Evolutionary conservation across 805 yeast species (phyloP).

Genomic region (Pichia rugopelliculosa): DNA sequence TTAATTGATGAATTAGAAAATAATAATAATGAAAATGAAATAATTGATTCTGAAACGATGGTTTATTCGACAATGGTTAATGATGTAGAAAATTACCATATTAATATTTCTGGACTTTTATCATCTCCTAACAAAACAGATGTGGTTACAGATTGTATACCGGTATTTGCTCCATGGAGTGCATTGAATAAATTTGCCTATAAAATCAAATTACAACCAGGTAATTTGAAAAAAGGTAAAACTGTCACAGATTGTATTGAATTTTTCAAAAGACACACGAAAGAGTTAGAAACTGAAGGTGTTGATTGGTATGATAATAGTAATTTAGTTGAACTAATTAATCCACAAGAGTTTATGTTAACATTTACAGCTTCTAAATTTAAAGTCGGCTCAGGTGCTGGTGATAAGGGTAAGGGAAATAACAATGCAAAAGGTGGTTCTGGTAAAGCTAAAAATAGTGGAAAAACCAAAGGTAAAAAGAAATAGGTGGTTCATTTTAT

Average conservation of each 20-base stretch:
- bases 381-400: slow-evolving; percentile 48
- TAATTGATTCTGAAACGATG: slow-evolving; percentile 10
- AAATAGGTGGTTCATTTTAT: background rate
- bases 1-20: slow-evolving; percentile 26
- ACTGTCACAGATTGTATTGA: slow-evolving; percentile 63
- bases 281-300: slow-evolving; percentile 21
- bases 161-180: slow-evolving; percentile 91
- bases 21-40: slow-evolving; percentile 14
- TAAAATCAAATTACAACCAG: slow-evolving; percentile 78
- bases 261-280: slow-evolving; percentile 38
- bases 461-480: slow-evolving; percentile 14
- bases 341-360: slow-evolving; percentile 60
- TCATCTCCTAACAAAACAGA: slow-evolving; percentile 44
- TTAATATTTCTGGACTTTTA: slow-evolving; percentile 27
- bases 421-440: slow-evolving; percentile 10
- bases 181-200: slow-evolving; percentile 67
- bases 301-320: slow-evolving; percentile 69
- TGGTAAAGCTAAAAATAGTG: slow-evolving; percentile 11
- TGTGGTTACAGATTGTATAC: slow-evolving; percentile 54
- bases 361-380: slow-evolving; percentile 65
- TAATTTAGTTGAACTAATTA: slow-evolving; percentile 45
- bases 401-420: slow-evolving; percentile 8
- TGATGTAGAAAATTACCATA: slow-evolving; percentile 24
- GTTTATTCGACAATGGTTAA: slow-evolving; percentile 12
- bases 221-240: slow-evolving; percentile 80